A percentile compares a stretch with the other conserved stretches of the same genome.
phyloP scores from a whole-genome alignment of 179 eudicot species.

The Monotropa hypopitys region DNA sequence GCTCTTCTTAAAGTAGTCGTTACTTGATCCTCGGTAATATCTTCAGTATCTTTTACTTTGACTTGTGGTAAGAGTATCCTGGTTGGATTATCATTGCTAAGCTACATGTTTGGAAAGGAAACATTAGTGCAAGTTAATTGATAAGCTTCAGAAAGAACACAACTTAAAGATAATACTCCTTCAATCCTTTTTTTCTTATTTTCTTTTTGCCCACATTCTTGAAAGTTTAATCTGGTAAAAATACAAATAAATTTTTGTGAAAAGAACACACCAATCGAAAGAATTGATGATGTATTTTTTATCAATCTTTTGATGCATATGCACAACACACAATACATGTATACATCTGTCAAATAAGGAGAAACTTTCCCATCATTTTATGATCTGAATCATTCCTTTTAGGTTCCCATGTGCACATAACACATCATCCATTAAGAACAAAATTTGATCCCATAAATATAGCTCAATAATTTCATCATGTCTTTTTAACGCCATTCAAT shows the following conservation, averaged over 20 bases:
- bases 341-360: background rate
- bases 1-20: constrained; percentile 48
- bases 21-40: constrained; percentile 40
- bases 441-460: background rate
- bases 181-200: too few species aligned
- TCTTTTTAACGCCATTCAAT: too few species aligned
- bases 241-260: background rate
- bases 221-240: background rate
- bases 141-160: constrained; percentile 9
- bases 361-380: background rate
- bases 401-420: background rate
- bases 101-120: constrained; percentile 22
- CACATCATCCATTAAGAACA: background rate
- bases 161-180: too few species aligned
- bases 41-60: constrained; percentile 38
- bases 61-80: constrained; percentile 33
- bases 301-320: background rate
- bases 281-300: background rate
- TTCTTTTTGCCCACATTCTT: background rate
- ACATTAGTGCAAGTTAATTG: background rate
- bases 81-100: constrained; percentile 43
- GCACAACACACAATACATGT: background rate
- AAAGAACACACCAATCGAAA: background rate
- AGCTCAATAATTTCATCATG: background rate
- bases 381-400: background rate